Conservation (phyloP, 2,329 filamentous ascomycete species). For the Madurella fahalii region DNA sequence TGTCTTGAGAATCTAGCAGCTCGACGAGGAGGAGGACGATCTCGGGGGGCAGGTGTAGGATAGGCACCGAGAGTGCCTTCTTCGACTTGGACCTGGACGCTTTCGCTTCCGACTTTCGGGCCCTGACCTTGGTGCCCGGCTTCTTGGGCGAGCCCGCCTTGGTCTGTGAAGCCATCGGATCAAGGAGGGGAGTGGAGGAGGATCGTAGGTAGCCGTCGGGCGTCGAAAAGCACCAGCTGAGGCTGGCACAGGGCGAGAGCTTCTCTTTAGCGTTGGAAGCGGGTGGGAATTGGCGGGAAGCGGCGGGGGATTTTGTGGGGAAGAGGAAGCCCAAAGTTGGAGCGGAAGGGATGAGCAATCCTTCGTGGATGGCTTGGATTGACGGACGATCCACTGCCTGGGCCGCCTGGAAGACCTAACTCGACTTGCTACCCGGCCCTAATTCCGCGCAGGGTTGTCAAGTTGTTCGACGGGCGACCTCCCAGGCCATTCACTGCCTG, state of each 20-base stretch:
- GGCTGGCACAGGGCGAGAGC: not conserved
- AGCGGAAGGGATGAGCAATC: too few relatives aligned
- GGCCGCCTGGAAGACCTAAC: too few relatives aligned
- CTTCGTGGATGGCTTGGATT: too few relatives aligned
- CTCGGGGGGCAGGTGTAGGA: conserved; percentile 21
- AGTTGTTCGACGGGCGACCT: too few relatives aligned
- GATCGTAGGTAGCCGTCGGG: not conserved
- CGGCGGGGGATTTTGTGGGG: not conserved
- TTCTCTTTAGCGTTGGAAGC: not conserved
- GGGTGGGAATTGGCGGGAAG: not conserved
- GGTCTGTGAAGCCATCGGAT: conserved; percentile 6
- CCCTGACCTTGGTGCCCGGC: conserved; percentile 8
- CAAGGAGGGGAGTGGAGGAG: not conserved
- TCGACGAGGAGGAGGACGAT: conserved; percentile 22
- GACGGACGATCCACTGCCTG: too few relatives aligned
- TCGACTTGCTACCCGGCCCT: too few relatives aligned
- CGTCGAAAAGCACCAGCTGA: not conserved
- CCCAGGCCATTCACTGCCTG: too few relatives aligned
- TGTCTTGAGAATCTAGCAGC: conserved; percentile 17
- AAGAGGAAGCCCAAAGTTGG: not conserved
- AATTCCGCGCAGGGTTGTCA: too few relatives aligned
- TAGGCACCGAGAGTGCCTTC: conserved; percentile 14
- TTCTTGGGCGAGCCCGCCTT: conserved; percentile 10
- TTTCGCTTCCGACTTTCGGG: conserved; percentile 8
- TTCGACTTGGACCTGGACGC: conserved; percentile 2